Evolutionary conservation across 768 basidiomycete species (phyloP), one percentile per base, ranked within the genome.

Genomic region (Lactifluus hygrophoroides): DNA sequence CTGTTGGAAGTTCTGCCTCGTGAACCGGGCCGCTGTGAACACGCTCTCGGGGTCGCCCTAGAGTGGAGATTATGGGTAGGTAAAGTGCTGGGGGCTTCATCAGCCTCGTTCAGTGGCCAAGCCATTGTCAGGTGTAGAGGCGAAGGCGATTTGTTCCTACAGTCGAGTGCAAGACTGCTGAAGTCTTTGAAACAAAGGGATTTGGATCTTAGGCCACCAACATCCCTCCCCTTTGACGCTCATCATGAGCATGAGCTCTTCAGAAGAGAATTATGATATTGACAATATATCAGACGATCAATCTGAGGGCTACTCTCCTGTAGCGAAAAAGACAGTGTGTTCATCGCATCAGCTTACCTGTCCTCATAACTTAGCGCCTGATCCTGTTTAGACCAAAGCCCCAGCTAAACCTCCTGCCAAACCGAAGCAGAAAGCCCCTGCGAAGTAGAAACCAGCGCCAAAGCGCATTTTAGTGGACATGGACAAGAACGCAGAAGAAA

Each of bases 391-490:
- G 54, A 51, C 76, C 42, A 80, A 78, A 56, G 66, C 75, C 17
- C 69, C 75, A n/a, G 61, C 70, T 10, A 81, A 80, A 58, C 54
- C 75, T n/a, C 64, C 75, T 0, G 46, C 73, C 3, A 82, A 84
- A 64, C 64, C 76, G 0, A 78, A 76, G 48, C 65, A 74, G 6
- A 84, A 81, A 65, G 54, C 76, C 8, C 64, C 72, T 5, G 64
- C 73, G 0, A 87, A 84, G 65, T 50, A 76, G 1, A 88, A 82
- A 65, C 69, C 77, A 5, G 64, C 69, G 14, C 67, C 76, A 43
- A 90, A 86, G 83, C 86, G 84, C 61, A 76, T 81, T 8, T 75
- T 89, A 63, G 82, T 74, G 16, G 80, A 87, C 47, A 83, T 84
- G 25, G 76, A 76, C 55, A 80, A 82, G 62, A 83, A 88, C 67